These are phyloP conservation scores for Rhododendron kiyosumense DNA, from an alignment of 148 eudicot species.

Conservation along the genomic window DNA sequence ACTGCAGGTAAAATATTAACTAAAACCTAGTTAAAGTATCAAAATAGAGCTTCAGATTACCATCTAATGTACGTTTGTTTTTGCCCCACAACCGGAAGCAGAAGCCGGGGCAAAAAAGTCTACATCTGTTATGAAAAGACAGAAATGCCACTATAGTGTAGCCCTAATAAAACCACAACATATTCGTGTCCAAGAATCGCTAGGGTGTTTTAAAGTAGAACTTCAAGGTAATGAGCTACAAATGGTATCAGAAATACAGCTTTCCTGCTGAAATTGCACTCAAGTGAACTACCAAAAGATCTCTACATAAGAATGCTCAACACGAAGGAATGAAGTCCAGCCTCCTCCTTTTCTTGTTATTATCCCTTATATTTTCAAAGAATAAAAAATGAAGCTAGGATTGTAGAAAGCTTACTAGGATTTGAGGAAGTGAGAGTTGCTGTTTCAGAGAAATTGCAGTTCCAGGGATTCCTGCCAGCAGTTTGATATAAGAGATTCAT, in stretches of 20 bases:
- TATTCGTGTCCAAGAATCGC: not conserved
- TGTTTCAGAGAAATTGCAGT: conserved; percentile 70
- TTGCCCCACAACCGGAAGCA: not conserved
- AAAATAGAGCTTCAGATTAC: not conserved
- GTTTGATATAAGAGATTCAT: conserved; percentile 77
- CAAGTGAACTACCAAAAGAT: not conserved
- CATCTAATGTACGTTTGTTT: not conserved
- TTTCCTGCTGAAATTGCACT: not conserved
- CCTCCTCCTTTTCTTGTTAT: not conserved
- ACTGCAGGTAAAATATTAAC: not conserved
- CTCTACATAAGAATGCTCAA: not conserved
- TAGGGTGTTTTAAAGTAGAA: not conserved
- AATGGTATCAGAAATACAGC: not conserved
- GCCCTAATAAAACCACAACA: not conserved
- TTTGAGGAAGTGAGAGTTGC: conserved; percentile 54
- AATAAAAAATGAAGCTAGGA: not conserved
- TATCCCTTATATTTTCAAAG: not conserved
- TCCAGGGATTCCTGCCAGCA: conserved; percentile 57
- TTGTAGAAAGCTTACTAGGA: conserved; percentile 61
- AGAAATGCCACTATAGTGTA: not conserved
- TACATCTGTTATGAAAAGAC: not conserved
- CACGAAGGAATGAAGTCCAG: not conserved
- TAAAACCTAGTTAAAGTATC: not conserved
- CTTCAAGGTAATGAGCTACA: not conserved
- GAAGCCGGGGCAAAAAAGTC: not conserved